A percentile compares a stretch with the other conserved stretches of the same genome.
Evolutionary conservation across 768 basidiomycete species (phyloP).

Genomic region (Gymnopilus dilepis): DNA sequence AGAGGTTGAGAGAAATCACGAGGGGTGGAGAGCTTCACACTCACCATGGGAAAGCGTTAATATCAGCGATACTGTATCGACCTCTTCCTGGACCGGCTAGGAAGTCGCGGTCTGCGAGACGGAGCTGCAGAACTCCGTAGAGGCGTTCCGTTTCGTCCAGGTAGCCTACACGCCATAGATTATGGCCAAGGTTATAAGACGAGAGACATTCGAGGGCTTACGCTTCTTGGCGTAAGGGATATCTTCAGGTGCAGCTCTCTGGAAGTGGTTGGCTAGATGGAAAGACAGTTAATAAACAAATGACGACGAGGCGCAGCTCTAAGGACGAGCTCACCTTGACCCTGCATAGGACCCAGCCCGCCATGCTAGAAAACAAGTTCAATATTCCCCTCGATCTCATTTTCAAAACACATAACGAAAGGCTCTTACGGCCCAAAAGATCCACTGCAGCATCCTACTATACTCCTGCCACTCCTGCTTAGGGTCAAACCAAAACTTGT

Average conservation of each 20-base stretch:
- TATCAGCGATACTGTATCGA: conserved; percentile 66
- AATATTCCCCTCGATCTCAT: too few relatives aligned
- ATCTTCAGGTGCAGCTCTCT: conserved; percentile 58
- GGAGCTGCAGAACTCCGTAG: conserved; percentile 76
- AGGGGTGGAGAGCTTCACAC: conserved; percentile 7
- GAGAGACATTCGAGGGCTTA: conserved; percentile 29
- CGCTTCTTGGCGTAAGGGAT: conserved; percentile 67
- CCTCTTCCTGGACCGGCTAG: conserved; percentile 73
- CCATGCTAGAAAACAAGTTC: conserved; percentile 53
- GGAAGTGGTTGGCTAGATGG: conserved; percentile 68
- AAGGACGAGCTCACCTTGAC: conserved; percentile 48
- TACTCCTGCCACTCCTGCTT: conserved; percentile 53
- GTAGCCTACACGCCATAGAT: conserved; percentile 57
- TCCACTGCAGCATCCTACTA: conserved; percentile 78
- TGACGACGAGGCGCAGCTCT: neutral
- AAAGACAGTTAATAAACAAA: neutral
- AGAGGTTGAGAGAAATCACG: neutral
- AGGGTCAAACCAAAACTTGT: conserved; percentile 65
- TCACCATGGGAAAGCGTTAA: conserved; percentile 69
- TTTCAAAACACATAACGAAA: neutral
- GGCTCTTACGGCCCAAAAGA: conserved; percentile 67
- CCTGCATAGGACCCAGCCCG: conserved; percentile 82
- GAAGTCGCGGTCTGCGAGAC: conserved; percentile 69
- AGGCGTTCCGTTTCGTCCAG: conserved; percentile 79
- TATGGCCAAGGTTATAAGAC: conserved; percentile 13